Evolutionary conservation across 2,329 filamentous ascomycete species (phyloP), one percentile per base, ranked within the genome.

Genomic region (Phyllosticta citrichinensis): DNA sequence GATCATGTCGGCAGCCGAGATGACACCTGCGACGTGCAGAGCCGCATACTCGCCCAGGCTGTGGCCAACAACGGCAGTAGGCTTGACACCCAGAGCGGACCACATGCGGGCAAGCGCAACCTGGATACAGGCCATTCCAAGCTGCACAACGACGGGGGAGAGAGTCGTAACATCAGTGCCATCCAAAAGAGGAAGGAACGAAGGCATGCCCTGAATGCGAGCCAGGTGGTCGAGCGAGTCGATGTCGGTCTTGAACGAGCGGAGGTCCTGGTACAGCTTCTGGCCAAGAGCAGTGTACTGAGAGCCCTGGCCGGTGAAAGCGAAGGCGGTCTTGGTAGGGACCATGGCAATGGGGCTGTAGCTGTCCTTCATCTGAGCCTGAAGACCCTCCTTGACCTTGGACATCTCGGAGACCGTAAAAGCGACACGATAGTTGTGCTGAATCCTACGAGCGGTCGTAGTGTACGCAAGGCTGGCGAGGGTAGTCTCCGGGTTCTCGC

Each of bases 1-100:
- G 60, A 93, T 82, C 68, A 87, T 83, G 69, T 91, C 87, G 66
- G 83, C 83, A 20, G 83, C 84, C 19, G 86, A 88, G 30, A 90
- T 76, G 17, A 90, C 86, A 56, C 87, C 87, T 58, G 87, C 85
- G 51, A 85, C 80, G 67, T 88, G 81, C 11, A 91, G 81, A 51
- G 87, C 87, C 47, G 87, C 86, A 67, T 89, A 90, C 71, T 91
- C 87, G 58, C 87, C 87, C 27, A 91, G 75, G 66, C 85, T 88
- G 72, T 81, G 79, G 47, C 79, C 79, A 63, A 80, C 77, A 62
- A 81, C 81, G 17, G 80, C 77, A 8, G 71, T 73, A 67, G 81
- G 79, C 64, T 83, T 75, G 70, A 86, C 70, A 56, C 78, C 79
- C 77, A 77, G 80, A n/a, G 77, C 74, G 53, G 73, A 72, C 79